Evolutionary conservation across 108 stramenopile species (phyloP).

Genomic region (Pseudonitzschia pungens): DNA sequence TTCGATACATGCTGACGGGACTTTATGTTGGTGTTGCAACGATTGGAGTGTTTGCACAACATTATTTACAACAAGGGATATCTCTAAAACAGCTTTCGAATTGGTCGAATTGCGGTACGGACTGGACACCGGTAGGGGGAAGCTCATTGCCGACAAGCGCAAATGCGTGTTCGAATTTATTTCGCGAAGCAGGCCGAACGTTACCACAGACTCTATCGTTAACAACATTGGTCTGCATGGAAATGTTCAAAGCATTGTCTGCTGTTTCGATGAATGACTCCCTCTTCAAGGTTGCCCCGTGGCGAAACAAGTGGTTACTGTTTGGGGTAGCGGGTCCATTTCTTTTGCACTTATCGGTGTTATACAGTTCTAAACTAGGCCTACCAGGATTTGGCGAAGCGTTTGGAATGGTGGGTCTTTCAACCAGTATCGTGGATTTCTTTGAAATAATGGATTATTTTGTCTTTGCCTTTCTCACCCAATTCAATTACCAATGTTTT

Average conservation of each 20-base stretch:
- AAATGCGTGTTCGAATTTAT: constrained; percentile 62
- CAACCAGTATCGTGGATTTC: neutral
- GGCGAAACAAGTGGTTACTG: constrained; percentile 86
- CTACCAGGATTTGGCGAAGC: constrained; percentile 75
- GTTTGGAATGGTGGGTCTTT: constrained; percentile 78
- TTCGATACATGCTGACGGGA: constrained; percentile 91
- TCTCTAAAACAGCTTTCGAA: constrained; percentile 38
- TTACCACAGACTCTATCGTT: constrained; percentile 90
- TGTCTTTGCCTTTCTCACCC: neutral
- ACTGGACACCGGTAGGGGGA: constrained; percentile 40
- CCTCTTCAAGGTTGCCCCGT: constrained; percentile 85
- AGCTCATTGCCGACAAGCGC: constrained; percentile 15
- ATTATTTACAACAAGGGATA: constrained; percentile 78
- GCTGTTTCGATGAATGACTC: constrained; percentile 95
- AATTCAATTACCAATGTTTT: neutral
- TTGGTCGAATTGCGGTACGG: constrained; percentile 61
- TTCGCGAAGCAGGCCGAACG: constrained; percentile 76
- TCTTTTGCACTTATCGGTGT: constrained; percentile 83
- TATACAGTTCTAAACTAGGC: constrained; percentile 69
- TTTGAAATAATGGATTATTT: neutral
- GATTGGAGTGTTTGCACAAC: constrained; percentile 89
- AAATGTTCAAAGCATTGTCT: constrained; percentile 94
- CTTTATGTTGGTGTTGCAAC: constrained; percentile 96
- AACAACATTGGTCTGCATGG: constrained; percentile 94
- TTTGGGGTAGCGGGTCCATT: constrained; percentile 90